phyloP scores from a whole-genome alignment of 1,284 basidiomycete genomes.

The Cryptococcus sp. region DNA sequence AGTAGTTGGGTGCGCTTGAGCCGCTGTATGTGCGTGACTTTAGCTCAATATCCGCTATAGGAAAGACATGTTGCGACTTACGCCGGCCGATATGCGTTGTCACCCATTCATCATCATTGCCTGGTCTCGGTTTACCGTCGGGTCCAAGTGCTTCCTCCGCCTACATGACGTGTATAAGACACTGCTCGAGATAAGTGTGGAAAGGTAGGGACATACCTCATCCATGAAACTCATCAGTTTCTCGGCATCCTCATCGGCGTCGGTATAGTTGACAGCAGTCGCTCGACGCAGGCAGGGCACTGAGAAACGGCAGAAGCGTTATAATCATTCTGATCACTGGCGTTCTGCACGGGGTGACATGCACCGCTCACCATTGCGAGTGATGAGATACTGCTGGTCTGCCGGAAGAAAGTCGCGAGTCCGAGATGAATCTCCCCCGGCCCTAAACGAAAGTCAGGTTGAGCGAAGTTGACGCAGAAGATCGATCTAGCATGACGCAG shows the following conservation, averaged over 20 bases:
- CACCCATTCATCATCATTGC: constrained; percentile 55
- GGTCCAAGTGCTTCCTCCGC: constrained; percentile 48
- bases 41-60: not conserved
- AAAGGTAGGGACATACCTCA: constrained; percentile 39
- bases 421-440: constrained; percentile 81
- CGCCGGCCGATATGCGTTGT: constrained; percentile 54
- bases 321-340: not conserved
- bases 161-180: constrained; percentile 17
- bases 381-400: constrained; percentile 96
- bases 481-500: not conserved
- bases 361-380: constrained; percentile 64
- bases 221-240: constrained; percentile 65
- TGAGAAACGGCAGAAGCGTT: constrained; percentile 63
- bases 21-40: constrained; percentile 9
- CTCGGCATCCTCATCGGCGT: constrained; percentile 91
- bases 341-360: not conserved
- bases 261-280: constrained; percentile 86
- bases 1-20: constrained; percentile 27
- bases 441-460: constrained; percentile 59
- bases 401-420: constrained; percentile 85
- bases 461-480: not conserved
- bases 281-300: constrained; percentile 91
- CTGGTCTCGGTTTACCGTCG: constrained; percentile 34
- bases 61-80: constrained; percentile 19
- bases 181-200: not conserved